Base-by-base conservation (phyloP, 208 protist species). In the Trypanosoma grayi region DNA sequence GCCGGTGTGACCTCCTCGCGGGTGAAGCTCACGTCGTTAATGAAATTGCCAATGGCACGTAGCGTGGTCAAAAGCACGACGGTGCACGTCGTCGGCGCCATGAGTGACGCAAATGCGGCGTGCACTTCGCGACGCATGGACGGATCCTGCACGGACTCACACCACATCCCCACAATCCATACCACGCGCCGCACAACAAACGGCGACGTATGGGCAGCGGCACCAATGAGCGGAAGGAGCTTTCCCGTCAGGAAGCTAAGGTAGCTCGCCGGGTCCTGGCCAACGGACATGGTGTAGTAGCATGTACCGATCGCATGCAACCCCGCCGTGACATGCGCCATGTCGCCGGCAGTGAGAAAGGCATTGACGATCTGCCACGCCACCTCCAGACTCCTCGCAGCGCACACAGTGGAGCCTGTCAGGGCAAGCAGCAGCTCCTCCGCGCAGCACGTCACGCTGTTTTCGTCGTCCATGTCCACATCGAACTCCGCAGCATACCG, bases 91-190 rank as follows among this genome's bases (percentile, higher is more conserved):
- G 56, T 36, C 2, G 67, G 36, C 25, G 69, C 57, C 22, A 92
- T 50, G 36, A 94, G 60, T 39, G 56, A 61, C 34, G 75, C 70
- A n/a, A 94, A 60, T 0, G 79, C 77, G 0, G 52, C 45, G 44
- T 92, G 79, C 0, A 94, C 78, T 24, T 65, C 33, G 22, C 41
- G 55, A 4, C 88, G 85, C 18, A 78, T 25, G 13, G 14, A 31
- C 2, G 52, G 24, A 34, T 79, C 37, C 0, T 54, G 60, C 0
- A 89, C 80, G 1, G 82, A 85, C 50, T 85, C 88, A 39, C 88
- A 94, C 85, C 88, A 94, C 88, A 92, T 92, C 0, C 88, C 88
- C 14, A 91, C 65, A 25, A 94, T 62, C 85, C 88, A 94, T 43
- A 92, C 77, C 0, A 91, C 84, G 24, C 88, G 88, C 0, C 85